Base-by-base conservation (phyloP, 2,329 filamentous ascomycete species). In the Pseudopyricularia cyperi region DNA sequence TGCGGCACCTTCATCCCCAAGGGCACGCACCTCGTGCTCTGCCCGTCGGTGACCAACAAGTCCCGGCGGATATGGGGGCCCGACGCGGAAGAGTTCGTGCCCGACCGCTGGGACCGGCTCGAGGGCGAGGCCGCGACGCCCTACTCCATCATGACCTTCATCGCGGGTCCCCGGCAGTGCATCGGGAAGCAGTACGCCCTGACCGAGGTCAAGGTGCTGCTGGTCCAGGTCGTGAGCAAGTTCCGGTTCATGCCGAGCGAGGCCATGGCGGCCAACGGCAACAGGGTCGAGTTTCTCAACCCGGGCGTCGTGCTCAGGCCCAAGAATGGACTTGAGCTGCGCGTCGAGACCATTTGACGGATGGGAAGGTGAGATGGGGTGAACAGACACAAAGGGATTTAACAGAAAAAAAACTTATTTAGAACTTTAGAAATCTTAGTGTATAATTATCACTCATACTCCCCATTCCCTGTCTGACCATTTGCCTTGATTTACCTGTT, bases 11-110 rank as follows among this genome's bases (percentile, higher is more conserved):
- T 39, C 7, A 22, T 71, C 5, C 67, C 68, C 6, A 64, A 62
- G 49, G 67, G 64, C 4, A 70, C 68, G 0, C 56, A 61, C 2
- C 53, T 71, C 1, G 59, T 65, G 46, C 57, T 70, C 24, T 61
- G 65, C 14, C 66, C 68, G 1, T 61, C 62, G 4, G 63, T 70
- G 26, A 61, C 66, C 17, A 64, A 68, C 55, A 58, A 62, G 6
- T 64, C 66, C 54, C 63, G 64, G 1, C 48, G 53, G 0, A 60
- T 71, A 47, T 72, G 69, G 70, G 69, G 68, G 1, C 54, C 59
- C 0, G 63, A 68, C 28, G 67, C 62, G 4, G 58, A 63, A 30
- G 58, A 62, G 17, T 68, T 70, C 52, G 59, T 64, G 17, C 68
- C 68, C 1, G 62, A 65, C 19, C 63, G 69, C 42, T 71, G 69